Conservation (phyloP, 129 eudicot genomes). For the Heracleum sosnowskyi region DNA sequence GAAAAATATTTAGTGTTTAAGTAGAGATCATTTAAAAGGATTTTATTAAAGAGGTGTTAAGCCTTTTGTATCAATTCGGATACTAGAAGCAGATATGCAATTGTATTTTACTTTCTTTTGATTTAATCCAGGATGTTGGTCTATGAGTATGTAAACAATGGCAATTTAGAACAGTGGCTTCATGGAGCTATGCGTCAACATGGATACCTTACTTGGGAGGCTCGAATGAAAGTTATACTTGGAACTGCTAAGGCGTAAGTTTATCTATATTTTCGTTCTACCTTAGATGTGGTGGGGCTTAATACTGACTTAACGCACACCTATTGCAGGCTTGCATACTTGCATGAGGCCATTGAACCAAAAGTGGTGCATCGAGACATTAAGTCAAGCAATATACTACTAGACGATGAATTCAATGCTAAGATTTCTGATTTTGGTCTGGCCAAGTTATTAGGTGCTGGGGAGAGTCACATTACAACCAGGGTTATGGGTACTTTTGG, state of each 20-base stretch:
- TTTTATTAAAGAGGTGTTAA: background rate
- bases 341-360: conserved; percentile 89
- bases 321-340: conserved; percentile 57
- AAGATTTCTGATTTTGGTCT: conserved; percentile 85
- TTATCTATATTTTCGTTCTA: background rate
- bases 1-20: background rate
- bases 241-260: conserved; percentile 93
- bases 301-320: background rate
- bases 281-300: background rate
- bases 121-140: conserved; percentile 51
- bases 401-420: conserved; percentile 73
- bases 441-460: conserved; percentile 79
- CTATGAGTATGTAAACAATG: conserved; percentile 79
- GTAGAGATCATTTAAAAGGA: background rate
- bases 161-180: conserved; percentile 81
- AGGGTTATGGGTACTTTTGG: conserved; percentile 92
- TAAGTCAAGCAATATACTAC: conserved; percentile 73
- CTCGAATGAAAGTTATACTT: conserved; percentile 65
- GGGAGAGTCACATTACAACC: conserved; percentile 73
- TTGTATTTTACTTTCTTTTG: background rate
- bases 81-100: background rate
- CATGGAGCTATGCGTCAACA: conserved; percentile 77
- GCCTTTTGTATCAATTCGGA: background rate
- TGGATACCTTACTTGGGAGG: conserved; percentile 84
- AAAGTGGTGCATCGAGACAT: conserved; percentile 87